These are phyloP conservation scores for Aspergillus ostianus DNA, from an alignment of 495 filamentous ascomycete genomes.

Conservation along the genomic window DNA sequence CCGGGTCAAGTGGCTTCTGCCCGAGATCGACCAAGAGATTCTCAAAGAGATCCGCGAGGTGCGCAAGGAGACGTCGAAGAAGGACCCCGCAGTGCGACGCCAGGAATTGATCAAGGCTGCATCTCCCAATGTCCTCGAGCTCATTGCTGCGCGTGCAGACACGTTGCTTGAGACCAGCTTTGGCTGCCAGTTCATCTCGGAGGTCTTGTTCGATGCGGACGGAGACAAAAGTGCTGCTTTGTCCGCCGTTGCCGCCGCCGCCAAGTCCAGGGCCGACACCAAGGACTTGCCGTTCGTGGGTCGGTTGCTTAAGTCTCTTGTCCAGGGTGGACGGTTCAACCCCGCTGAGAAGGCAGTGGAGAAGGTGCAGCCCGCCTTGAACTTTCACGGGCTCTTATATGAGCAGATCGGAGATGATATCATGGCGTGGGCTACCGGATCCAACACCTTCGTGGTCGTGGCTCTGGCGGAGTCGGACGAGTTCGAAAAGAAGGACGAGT, in stretches of 20 bases:
- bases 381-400: constrained; percentile 77
- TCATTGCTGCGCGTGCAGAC: constrained; percentile 65
- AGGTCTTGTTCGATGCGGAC: constrained; percentile 73
- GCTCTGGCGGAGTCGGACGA: constrained; percentile 75
- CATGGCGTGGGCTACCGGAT: constrained; percentile 81
- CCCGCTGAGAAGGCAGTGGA: constrained; percentile 62
- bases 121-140: constrained; percentile 57
- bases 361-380: constrained; percentile 69
- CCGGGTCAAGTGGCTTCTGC: constrained; percentile 67
- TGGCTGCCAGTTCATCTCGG: constrained; percentile 81
- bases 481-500: constrained; percentile 63
- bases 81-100: constrained; percentile 72
- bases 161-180: constrained; percentile 71
- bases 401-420: constrained; percentile 70
- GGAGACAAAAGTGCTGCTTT: constrained; percentile 72
- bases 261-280: constrained; percentile 58
- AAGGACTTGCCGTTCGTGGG: constrained; percentile 62
- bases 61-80: constrained; percentile 82
- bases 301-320: constrained; percentile 86
- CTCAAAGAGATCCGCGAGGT: constrained; percentile 73
- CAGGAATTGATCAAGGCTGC: constrained; percentile 67
- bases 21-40: constrained; percentile 58
- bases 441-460: constrained; percentile 78
- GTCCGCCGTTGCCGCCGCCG: constrained; percentile 66
- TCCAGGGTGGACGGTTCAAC: constrained; percentile 84